These are phyloP conservation scores for Rhytidhysteron rufulum DNA, from an alignment of 2,329 filamentous ascomycete genomes.

Conservation along the genomic window DNA sequence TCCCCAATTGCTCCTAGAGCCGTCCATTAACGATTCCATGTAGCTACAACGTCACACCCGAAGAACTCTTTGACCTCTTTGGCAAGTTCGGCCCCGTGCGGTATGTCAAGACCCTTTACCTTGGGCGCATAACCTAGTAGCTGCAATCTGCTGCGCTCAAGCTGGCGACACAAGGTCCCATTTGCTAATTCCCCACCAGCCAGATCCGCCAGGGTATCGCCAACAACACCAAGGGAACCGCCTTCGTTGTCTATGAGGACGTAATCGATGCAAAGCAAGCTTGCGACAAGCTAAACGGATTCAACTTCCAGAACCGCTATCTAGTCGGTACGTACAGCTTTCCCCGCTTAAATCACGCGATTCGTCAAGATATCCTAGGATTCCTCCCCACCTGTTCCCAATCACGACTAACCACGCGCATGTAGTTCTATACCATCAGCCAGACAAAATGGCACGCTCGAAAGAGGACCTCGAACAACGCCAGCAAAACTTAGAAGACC, in stretches of 20 bases:
- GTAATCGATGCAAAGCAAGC: conserved; percentile 98
- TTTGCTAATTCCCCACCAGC: conserved; percentile 47
- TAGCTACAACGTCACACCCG: conserved; percentile 97
- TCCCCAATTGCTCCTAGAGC: neutral
- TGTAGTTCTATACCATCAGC: conserved; percentile 71
- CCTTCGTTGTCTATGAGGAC: conserved; percentile 99
- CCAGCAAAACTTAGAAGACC: conserved; percentile 94
- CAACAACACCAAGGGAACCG: conserved; percentile 95
- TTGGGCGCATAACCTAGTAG: conserved; percentile 1
- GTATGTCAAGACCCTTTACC: conserved; percentile 51
- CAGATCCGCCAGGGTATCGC: conserved; percentile 99
- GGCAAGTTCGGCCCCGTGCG: conserved; percentile 94
- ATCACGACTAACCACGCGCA: no score
- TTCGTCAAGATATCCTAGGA: no score
- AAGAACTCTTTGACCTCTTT: conserved; percentile 98
- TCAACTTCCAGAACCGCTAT: conserved; percentile 99
- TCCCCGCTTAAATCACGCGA: no score
- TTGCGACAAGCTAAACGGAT: conserved; percentile 99
- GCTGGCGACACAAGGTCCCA: neutral
- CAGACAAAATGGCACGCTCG: conserved; percentile 76
- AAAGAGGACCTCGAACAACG: conserved; percentile 92
- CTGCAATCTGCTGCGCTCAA: neutral
- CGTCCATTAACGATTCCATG: neutral
- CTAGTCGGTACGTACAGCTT: conserved; percentile 86
- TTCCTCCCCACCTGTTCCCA: no score